Conservation (phyloP, 257 asterid genomes). For the Knoxia roxburghii region DNA sequence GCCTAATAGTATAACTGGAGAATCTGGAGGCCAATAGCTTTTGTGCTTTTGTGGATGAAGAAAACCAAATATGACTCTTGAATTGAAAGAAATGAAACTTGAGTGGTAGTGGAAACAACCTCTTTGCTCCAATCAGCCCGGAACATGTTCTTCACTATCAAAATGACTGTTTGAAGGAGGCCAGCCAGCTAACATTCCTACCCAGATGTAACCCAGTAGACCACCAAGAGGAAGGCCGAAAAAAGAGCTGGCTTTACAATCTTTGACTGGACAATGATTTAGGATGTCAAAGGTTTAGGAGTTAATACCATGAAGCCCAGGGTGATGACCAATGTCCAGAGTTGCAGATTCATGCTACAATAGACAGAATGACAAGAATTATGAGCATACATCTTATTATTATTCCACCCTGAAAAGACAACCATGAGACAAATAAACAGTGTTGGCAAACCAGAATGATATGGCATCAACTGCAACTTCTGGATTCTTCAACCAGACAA, state of each 20-base stretch:
- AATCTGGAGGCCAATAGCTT: no score
- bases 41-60: no score
- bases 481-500: slow-evolving; percentile 72
- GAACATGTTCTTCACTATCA: slow-evolving; percentile 28
- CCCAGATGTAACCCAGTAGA: slow-evolving; percentile 75
- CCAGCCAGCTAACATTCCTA: slow-evolving; percentile 72
- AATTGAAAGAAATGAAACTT: neutral
- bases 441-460: slow-evolving; percentile 62
- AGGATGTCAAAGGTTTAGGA: neutral
- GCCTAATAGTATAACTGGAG: no score
- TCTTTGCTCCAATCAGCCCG: slow-evolving; percentile 62
- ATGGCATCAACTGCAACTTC: slow-evolving; percentile 71
- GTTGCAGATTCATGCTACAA: slow-evolving; percentile 62
- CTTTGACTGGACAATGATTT: neutral
- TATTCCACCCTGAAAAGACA: neutral
- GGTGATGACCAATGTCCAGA: slow-evolving; percentile 70
- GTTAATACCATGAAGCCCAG: slow-evolving; percentile 74
- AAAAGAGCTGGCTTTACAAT: neutral
- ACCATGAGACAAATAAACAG: neutral
- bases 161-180: slow-evolving; percentile 54
- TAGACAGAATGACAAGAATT: slow-evolving; percentile 2
- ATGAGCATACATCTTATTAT: neutral
- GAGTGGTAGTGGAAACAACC: slow-evolving; percentile 28
- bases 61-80: no score
- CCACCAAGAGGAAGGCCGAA: slow-evolving; percentile 83